Evolutionary conservation across 345 rosid genomes (phyloP).

Genomic region (Eucalyptus curtisii): DNA sequence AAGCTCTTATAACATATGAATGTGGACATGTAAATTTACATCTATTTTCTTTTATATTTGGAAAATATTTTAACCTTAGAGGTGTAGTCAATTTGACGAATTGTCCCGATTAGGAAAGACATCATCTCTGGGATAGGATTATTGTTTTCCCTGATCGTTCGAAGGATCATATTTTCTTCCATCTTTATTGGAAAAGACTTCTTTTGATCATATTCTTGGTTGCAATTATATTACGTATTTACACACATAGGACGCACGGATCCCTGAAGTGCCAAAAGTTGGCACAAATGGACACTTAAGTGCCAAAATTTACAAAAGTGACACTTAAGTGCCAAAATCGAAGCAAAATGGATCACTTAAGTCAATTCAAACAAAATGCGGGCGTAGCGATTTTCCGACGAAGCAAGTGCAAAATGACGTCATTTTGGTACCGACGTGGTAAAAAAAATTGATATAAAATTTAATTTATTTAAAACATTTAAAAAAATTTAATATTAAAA

Average conservation of each 20-base stretch:
- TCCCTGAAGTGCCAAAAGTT: too few species aligned
- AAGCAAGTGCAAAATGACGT: too few species aligned
- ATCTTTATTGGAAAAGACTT: neutral
- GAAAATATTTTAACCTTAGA: neutral
- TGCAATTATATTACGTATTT: neutral
- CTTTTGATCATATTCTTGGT: neutral
- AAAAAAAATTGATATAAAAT: too few species aligned
- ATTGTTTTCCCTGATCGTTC: neutral
- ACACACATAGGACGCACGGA: neutral
- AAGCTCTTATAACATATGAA: neutral
- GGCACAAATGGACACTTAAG: too few species aligned
- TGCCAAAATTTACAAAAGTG: too few species aligned
- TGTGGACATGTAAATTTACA: neutral
- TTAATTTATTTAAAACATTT: too few species aligned
- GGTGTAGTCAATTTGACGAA: neutral
- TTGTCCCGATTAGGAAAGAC: neutral
- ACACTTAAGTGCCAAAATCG: too few species aligned
- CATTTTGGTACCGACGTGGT: too few species aligned
- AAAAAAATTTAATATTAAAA: too few species aligned
- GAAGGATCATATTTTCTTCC: neutral
- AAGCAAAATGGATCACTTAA: too few species aligned
- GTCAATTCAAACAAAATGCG: too few species aligned
- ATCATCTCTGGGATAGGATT: neutral
- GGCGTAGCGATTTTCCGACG: too few species aligned
- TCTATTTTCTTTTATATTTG: neutral